Percentiles rank a stretch among this genome's conserved stretches.
Evolutionary conservation across 2,329 filamentous ascomycete species (phyloP).

Genomic region (Colletotrichum caudatum): DNA sequence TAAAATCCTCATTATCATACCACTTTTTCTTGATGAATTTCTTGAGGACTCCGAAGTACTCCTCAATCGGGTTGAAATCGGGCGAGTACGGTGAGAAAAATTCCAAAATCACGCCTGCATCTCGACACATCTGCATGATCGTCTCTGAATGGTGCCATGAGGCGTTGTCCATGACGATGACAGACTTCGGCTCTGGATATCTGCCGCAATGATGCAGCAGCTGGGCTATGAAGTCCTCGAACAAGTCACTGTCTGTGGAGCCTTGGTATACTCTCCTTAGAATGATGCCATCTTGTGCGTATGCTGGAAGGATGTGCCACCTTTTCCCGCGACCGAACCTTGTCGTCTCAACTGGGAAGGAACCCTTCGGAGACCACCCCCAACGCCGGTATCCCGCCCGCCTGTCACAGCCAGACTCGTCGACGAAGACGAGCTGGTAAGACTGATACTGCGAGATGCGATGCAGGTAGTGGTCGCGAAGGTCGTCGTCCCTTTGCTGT

Average conservation of each 20-base stretch:
- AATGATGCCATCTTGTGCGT: slow-evolving; percentile 47
- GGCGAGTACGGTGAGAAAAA: too few relatives aligned
- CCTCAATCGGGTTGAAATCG: too few relatives aligned
- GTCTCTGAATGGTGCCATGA: slow-evolving; percentile 47
- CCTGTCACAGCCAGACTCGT: slow-evolving; percentile 53
- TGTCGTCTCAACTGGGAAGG: slow-evolving; percentile 45
- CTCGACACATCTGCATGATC: slow-evolving; percentile 47
- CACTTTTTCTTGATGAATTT: too few relatives aligned
- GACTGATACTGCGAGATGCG: slow-evolving; percentile 49
- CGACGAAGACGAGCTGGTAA: slow-evolving; percentile 51
- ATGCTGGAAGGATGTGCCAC: slow-evolving; percentile 48
- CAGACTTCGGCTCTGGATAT: slow-evolving; percentile 50
- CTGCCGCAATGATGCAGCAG: slow-evolving; percentile 43
- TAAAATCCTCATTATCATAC: too few relatives aligned
- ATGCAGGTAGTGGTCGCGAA: slow-evolving; percentile 52
- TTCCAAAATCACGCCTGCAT: slow-evolving; percentile 36
- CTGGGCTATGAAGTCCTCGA: neutral
- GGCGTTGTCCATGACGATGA: slow-evolving; percentile 53
- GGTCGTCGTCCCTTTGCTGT: slow-evolving; percentile 49
- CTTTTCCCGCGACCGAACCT: slow-evolving; percentile 44
- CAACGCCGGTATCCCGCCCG: slow-evolving; percentile 49
- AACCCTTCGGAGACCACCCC: slow-evolving; percentile 50
- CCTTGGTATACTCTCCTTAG: slow-evolving; percentile 41
- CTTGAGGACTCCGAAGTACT: too few relatives aligned
- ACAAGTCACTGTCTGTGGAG: neutral